Conservation (phyloP, 441 rosid species). For the Croton setiger region DNA sequence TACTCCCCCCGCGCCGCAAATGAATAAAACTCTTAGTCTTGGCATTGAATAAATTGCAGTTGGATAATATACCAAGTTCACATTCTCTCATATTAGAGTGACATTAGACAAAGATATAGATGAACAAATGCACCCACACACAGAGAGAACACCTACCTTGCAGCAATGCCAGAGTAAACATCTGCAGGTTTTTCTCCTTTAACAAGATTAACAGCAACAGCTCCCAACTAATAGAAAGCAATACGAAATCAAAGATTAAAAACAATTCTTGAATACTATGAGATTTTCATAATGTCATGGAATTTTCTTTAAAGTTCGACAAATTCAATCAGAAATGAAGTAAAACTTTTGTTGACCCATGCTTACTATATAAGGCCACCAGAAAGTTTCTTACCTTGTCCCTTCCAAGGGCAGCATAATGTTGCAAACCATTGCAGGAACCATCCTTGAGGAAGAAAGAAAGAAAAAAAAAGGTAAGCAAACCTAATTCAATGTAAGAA, state of each 20-base stretch:
- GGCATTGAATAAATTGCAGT: not conserved
- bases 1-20: not conserved
- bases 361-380: constrained; percentile 9
- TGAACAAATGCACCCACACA: constrained; percentile 4
- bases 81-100: not conserved
- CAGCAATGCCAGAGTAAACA: constrained; percentile 92
- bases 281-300: not conserved
- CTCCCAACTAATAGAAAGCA: constrained; percentile 68
- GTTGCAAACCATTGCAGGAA: constrained; percentile 99
- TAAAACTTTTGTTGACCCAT: not conserved
- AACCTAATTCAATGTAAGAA: constrained; percentile 12
- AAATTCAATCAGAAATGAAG: not conserved
- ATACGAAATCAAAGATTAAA: constrained; percentile 22
- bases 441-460: constrained; percentile 68
- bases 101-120: not conserved
- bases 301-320: not conserved
- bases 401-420: constrained; percentile 98
- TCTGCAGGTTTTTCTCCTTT: constrained; percentile 88
- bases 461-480: constrained; percentile 11
- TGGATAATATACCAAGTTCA: not conserved
- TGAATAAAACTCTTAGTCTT: not conserved
- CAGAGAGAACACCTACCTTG: constrained; percentile 47
- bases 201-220: constrained; percentile 96
- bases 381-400: constrained; percentile 64
- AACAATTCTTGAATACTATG: not conserved